Percentiles rank a stretch among this genome's conserved stretches.
phyloP scores from a whole-genome alignment of 768 basidiomycete genomes.

The Suillus brevipes region DNA sequence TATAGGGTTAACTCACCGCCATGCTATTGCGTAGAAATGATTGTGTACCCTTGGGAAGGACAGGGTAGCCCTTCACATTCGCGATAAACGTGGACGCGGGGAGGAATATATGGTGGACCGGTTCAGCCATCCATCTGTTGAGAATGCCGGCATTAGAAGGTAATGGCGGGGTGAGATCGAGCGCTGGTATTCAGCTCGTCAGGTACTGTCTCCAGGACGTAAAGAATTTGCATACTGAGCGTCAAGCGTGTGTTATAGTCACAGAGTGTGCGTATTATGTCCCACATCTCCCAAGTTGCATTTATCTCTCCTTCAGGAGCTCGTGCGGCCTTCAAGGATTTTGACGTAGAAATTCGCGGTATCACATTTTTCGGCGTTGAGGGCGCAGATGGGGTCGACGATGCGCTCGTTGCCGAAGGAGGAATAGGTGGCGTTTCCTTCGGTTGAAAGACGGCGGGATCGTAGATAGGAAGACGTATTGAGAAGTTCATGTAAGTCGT shows the following conservation, averaged over 20 bases:
- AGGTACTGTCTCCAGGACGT: slow-evolving; percentile 10
- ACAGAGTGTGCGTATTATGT: slow-evolving; percentile 87
- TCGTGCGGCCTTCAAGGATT: slow-evolving; percentile 29
- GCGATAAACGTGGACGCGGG: slow-evolving; percentile 92
- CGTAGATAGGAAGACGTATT: slow-evolving; percentile 80
- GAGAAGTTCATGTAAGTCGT: slow-evolving; percentile 77
- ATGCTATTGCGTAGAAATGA: slow-evolving; percentile 87
- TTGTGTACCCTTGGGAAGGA: slow-evolving; percentile 91
- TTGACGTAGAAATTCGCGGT: slow-evolving; percentile 26
- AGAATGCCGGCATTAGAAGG: slow-evolving; percentile 77
- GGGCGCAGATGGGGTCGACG: slow-evolving; percentile 12
- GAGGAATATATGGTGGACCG: slow-evolving; percentile 84
- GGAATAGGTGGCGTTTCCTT: slow-evolving; percentile 26
- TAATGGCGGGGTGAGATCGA: slow-evolving; percentile 88
- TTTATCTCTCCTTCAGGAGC: slow-evolving; percentile 60
- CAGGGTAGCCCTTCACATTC: slow-evolving; percentile 95
- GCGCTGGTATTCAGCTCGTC: slow-evolving; percentile 50
- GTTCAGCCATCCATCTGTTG: slow-evolving; percentile 90
- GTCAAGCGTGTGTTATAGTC: slow-evolving; percentile 76
- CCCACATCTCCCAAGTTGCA: slow-evolving; percentile 98
- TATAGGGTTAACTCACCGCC: slow-evolving; percentile 54
- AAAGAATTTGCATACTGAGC: slow-evolving; percentile 50
- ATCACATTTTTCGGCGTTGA: slow-evolving; percentile 20
- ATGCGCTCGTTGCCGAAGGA: slow-evolving; percentile 15
- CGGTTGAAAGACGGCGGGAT: slow-evolving; percentile 60